These are phyloP conservation scores for Triticum dicoccoides DNA, from an alignment of 176 grass and related monocot genomes.

Conservation along the genomic window DNA sequence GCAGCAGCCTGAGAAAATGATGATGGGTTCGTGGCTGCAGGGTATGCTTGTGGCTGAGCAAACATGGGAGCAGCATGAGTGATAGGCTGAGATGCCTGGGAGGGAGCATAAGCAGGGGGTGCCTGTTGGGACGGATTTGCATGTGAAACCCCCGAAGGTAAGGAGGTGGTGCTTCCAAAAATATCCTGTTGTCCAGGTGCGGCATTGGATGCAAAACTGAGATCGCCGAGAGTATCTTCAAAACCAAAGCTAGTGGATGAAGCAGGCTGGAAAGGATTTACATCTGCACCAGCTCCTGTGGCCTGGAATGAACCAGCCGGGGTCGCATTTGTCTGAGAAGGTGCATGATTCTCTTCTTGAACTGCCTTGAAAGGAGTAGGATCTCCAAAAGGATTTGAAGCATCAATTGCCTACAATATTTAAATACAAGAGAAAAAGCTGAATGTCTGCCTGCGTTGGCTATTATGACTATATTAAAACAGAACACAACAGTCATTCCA, in stretches of 20 bases:
- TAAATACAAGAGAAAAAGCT: not conserved
- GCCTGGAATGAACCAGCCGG: conserved; percentile 53
- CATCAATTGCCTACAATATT: conserved; percentile 37
- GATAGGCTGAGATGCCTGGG: conserved; percentile 24
- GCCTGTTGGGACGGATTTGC: conserved; percentile 34
- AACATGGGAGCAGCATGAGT: conserved; percentile 21
- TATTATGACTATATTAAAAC: not conserved
- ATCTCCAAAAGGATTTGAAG: conserved; percentile 89
- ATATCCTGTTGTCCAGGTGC: conserved; percentile 42
- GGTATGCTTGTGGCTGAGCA: conserved; percentile 34
- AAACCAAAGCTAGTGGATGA: conserved; percentile 66
- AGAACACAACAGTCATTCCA: not conserved
- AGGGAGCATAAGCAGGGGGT: conserved; percentile 20
- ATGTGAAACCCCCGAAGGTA: conserved; percentile 24
- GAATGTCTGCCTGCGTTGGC: conserved; percentile 1
- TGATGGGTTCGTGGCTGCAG: conserved; percentile 22
- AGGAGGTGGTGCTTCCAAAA: conserved; percentile 39
- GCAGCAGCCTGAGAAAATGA: conserved; percentile 25
- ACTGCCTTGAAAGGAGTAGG: conserved; percentile 74
- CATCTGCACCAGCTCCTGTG: conserved; percentile 26
- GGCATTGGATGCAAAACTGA: conserved; percentile 44
- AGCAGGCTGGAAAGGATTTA: conserved; percentile 50
- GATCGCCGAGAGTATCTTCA: conserved; percentile 69
- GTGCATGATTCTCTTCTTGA: conserved; percentile 48
- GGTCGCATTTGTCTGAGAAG: conserved; percentile 47